These are phyloP conservation scores for Ballota nigra DNA, from an alignment of 257 asterid genomes.

Conservation along the genomic window DNA sequence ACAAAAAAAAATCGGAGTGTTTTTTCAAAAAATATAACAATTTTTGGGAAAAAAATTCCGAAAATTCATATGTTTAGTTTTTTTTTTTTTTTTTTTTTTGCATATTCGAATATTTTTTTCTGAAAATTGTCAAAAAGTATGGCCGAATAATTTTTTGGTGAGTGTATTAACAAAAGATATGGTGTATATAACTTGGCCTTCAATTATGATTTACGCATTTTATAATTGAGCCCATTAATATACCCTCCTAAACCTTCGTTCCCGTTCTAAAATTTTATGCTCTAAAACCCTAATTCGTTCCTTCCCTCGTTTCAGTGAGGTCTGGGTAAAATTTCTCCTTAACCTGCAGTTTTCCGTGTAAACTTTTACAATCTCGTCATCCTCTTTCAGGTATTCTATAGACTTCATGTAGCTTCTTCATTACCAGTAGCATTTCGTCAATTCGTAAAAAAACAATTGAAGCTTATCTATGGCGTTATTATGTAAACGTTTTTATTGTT, in stretches of 20 bases:
- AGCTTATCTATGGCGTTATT: not conserved
- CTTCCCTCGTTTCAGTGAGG: not conserved
- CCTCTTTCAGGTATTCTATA: not conserved
- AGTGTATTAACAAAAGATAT: too few relatives aligned
- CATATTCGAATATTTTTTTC: too few relatives aligned
- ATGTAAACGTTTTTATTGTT: too few relatives aligned
- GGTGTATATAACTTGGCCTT: too few relatives aligned
- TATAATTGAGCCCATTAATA: not conserved
- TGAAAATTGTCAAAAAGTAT: too few relatives aligned
- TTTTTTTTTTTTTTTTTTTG: too few relatives aligned
- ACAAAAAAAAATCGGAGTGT: too few relatives aligned
- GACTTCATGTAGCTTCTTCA: not conserved
- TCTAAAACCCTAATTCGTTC: slow-evolving; percentile 12
- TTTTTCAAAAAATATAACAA: too few relatives aligned
- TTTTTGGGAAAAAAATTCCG: too few relatives aligned
- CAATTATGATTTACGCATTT: too few relatives aligned
- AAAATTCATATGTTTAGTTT: too few relatives aligned
- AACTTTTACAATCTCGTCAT: not conserved
- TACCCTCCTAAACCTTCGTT: not conserved
- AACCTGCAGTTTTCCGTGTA: not conserved
- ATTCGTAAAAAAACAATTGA: not conserved
- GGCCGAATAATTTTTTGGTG: too few relatives aligned
- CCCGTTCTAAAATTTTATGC: not conserved
- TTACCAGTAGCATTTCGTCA: not conserved
- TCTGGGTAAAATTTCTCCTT: not conserved